Evolutionary conservation across 805 yeast species (phyloP), one percentile per base, ranked within the genome.

Genomic region (Cyberlindnera lachancei): DNA sequence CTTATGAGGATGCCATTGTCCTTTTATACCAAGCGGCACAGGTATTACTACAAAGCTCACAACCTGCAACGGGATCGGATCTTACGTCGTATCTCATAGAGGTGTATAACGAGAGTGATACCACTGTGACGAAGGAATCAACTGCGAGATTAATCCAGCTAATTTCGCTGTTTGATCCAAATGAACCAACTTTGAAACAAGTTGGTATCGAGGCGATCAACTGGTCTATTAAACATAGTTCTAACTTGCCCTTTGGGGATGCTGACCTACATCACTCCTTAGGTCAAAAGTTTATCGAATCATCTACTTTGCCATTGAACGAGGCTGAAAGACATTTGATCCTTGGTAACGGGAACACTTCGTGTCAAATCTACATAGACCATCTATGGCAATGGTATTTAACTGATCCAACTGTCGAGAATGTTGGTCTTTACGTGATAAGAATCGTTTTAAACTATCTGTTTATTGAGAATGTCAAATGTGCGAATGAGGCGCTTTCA

Each of bases 31-130:
- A 76, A 44, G 88, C 90, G 25, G 70, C 94, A 0, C 61, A 73
- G 38, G 73, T 79, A 15, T 67, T 90, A 35, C 63, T 84, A 25
- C 68, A 73, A 34, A 80, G 80, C 35, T 65, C 73, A 29, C 87
- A 85, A 57, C 79, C 71, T 35, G 94, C 90, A 17, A 79, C 88
- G 18, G 86, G 88, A 10, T 69, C 83, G 12, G 97, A 92, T 52
- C 62, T 90, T 44, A 68, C 79, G 8, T 55, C 67, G 17, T 85
- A 85, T 52, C 54, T 90, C 52, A 47, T 87, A n/a, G 86, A 79
- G 34, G 75, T 84, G 1, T 79, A 78, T 45, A 71, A 64, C 15
- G 67, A 66, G 25, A 69, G 77, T 7, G 63, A 63, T 10, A 50
- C 68, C 6, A 46, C 56, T 9, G 66, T 63, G 5, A 61, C 59